phyloP scores from a whole-genome alignment of 768 basidiomycete species.

The Brasilioporus rufonigricans region DNA sequence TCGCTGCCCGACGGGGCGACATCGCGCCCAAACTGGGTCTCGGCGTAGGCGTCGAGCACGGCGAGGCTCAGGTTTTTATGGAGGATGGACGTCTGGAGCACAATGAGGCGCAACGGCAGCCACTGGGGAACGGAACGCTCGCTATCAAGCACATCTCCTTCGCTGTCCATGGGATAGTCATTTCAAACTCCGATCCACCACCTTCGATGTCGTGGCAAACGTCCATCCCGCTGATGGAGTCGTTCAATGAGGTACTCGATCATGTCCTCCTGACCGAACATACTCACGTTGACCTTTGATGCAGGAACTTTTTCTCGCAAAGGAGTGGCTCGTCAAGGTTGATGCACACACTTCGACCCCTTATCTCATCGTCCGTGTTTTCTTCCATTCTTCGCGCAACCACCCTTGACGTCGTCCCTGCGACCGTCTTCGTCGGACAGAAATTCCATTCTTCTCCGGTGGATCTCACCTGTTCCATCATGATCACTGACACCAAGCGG shows the following conservation, averaged over 20 bases:
- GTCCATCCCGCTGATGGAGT: constrained; percentile 38
- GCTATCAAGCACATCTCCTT: constrained; percentile 45
- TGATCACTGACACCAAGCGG: constrained; percentile 72
- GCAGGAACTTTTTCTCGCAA: constrained; percentile 58
- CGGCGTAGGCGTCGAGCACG: constrained; percentile 59
- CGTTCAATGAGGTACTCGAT: constrained; percentile 42
- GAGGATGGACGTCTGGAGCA: constrained; percentile 43
- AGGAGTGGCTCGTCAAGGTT: constrained; percentile 74
- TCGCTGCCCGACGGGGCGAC: constrained; percentile 46
- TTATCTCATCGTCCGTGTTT: constrained; percentile 65
- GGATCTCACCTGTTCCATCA: constrained; percentile 56
- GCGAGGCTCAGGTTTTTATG: constrained; percentile 50
- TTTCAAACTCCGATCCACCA: constrained; percentile 25
- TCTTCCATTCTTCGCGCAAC: constrained; percentile 5
- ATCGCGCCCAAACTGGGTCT: constrained; percentile 77
- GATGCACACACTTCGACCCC: constrained; percentile 59
- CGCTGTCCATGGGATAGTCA: constrained; percentile 13
- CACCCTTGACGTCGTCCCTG: constrained; percentile 6
- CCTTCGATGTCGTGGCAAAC: background rate
- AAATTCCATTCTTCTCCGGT: constrained; percentile 60
- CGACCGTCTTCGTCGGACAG: constrained; percentile 33
- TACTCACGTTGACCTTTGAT: background rate
- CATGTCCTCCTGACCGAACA: background rate
- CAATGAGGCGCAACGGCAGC: constrained; percentile 37
- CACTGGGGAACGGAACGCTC: constrained; percentile 41